A percentile compares a stretch with the other conserved stretches of the same genome.
Conservation (phyloP, 179 eudicot genomes). For the Amaranthus tricolor region DNA sequence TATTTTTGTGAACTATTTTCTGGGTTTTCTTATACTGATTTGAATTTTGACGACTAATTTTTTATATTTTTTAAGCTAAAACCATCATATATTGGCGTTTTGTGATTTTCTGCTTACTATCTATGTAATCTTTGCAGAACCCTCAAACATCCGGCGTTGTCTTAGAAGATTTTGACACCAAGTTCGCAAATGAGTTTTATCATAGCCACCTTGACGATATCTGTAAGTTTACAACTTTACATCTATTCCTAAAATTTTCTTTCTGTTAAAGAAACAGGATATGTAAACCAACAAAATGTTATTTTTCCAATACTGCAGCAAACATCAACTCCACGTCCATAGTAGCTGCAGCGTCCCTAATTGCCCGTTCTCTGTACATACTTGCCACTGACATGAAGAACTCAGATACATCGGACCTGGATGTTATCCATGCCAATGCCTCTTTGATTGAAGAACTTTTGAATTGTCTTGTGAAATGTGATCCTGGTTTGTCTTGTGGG, state of each 20-base stretch:
- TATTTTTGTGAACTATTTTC: not conserved
- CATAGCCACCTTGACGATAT: slow-evolving; percentile 89
- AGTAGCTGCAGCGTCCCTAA: slow-evolving; percentile 86
- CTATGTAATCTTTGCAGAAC: slow-evolving; percentile 45
- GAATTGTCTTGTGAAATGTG: slow-evolving; percentile 75
- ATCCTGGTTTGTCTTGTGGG: slow-evolving; percentile 88
- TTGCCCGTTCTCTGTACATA: slow-evolving; percentile 80
- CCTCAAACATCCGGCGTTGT: slow-evolving; percentile 70
- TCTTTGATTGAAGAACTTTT: slow-evolving; percentile 81
- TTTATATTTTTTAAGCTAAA: not conserved
- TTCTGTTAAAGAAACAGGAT: slow-evolving; percentile 4
- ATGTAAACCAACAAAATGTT: not conserved
- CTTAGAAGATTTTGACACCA: slow-evolving; percentile 78
- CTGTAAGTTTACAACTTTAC: slow-evolving; percentile 48
- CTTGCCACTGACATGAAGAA: slow-evolving; percentile 60
- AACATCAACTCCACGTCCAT: slow-evolving; percentile 81
- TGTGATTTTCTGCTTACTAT: not conserved
- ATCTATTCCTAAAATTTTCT: slow-evolving; percentile 14
- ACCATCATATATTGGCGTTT: not conserved
- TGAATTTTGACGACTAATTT: not conserved
- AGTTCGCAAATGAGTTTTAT: slow-evolving; percentile 67
- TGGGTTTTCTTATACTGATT: not conserved
- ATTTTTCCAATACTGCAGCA: slow-evolving; percentile 44
- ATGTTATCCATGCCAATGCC: slow-evolving; percentile 52
- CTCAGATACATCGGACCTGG: slow-evolving; percentile 33